Evolutionary conservation across 805 yeast species (phyloP), one percentile per base, ranked within the genome.

Genomic region (Myxozyma udenii): DNA sequence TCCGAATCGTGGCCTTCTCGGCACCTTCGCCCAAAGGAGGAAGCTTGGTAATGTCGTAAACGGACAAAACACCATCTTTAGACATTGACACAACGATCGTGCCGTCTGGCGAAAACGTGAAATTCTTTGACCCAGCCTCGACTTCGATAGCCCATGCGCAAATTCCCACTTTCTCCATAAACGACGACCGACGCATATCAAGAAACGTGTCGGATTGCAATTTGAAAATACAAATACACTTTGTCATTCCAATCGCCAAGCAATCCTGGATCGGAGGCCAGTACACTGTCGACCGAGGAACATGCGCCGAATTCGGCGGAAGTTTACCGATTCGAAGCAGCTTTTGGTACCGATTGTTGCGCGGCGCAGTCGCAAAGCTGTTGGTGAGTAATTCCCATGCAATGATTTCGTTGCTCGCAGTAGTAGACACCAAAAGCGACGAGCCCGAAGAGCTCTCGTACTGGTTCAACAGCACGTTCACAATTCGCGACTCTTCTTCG

Each of bases 271-370:
- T 26, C 11, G 54, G 36, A 4, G 57, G 51, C 57, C 57, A 55
- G 21, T 47, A 45, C 23, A 53, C 54, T 3, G 51, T 28, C 7
- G 58, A 44, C 18, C 57, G 50, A 7, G 60, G 60, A 26, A 55
- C 49, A 32, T 55, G 60, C 7, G 48, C 60, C 11, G 60, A 52
- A 21, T 55, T 55, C 9, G 58, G 48, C 11, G 57, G 57, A 16
- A 55, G 42, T 35, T 55, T 55, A 44, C 53, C 60, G 18, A 55
- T 48, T 6, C 57, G 50, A 3, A 55, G 40, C n/a, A 55, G 46
- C 41, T 55, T 55, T 19, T 48, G 50, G 33, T 56, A 56, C 24
- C 53, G 57, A 9, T 44, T 50, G 21, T 50, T 44, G n/a, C 53
- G 44, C 2, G 52, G 32, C 16, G 53, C 35, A 18, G 37, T 40